Evolutionary conservation across 306 rosid genomes (phyloP), one percentile per base, ranked within the genome.

Genomic region (Pachyrhizus erosus): DNA sequence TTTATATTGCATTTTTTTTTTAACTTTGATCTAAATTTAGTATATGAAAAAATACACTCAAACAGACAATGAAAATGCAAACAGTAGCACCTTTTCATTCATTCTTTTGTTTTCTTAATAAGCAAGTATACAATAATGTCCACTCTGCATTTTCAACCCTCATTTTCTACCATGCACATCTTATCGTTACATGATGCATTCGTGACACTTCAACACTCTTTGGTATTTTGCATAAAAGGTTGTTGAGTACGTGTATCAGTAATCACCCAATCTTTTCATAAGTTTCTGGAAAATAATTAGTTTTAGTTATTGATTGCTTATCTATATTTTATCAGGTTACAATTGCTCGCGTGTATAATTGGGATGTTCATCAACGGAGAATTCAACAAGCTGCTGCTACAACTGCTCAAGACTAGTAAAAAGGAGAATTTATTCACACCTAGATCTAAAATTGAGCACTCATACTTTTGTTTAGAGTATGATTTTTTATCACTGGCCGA

Each of bases 291-390:
- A 18, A 66, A 34, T 54, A 49, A 24, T 33, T 73, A 78, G 12
- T 42, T 75, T 31, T 42, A 76, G 43, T 68, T 77, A 12, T 76
- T 70, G 15, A 58, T n/a, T 29, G 26, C 49, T 62, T 73, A 72
- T 62, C 45, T 33, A 54, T 78, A n/a, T 81, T 42, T 79, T 55
- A 76, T 82, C 90, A 94, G 98, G 98, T 94, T 46, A 94, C 97
- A 4, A 93, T 93, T 86, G 97, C 97, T 48, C 97, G 97, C 39
- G 95, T 94, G 64, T 94, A 90, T 75, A 92, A 94, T 86, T 94
- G 97, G 97, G 97, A 94, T 34, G 98, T 94, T 49, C 95, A 94
- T 89, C 94, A 94, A 82, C 87, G 95, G 58, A 85, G 97, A 80
- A 55, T 87, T 58, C 90, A 75, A 75, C 94, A 88, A 86, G 84